Base-by-base conservation (phyloP, 23 red algal genomes). In the Porphyridium purpureum region DNA sequence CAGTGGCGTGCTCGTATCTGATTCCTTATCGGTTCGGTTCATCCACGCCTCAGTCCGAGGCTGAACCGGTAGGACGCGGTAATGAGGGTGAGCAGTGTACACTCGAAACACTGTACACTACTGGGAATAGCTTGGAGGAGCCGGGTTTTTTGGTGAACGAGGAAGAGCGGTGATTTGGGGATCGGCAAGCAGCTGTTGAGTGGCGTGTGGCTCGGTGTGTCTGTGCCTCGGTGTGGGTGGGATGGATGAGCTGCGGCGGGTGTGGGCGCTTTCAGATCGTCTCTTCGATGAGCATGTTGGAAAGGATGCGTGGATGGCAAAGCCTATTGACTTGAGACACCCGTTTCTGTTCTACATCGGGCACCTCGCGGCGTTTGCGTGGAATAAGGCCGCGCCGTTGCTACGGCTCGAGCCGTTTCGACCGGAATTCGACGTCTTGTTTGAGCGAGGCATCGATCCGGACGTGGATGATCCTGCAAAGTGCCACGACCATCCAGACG, bases 381-480 rank as follows among this genome's bases (percentile, higher is more conserved):
- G 49, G 53, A 77, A 64, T 50, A 54, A 56, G 15, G 23, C 70
- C 41, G 40, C 55, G 31, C 50, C 25, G 1, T 35, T 55, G 7
- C 15, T 26, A 11, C 29, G 23, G 6, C 28, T 35, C 6, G 31
- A 11, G 14, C 53, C 48, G 29, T 29, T 44, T 11, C 5, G 50
- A 32, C 54, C 33, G 42, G 65, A 49, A 0, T 80, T 70, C 27
- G 90, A 81, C 33, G 27, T 55, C 15, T 38, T 82, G 1, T 98
- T 86, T 59, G 29, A 55, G 27, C 70, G 80, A 22, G 90, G 90
- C 36, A 86, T 98, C 27, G 90, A 98, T 48, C 90, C 90, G 4
- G 79, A 84, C 22, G 79, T 78, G 7, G 90, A 98, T 47, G 80
- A 86, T 35, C 73, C 73, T 3, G 20, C 79, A 4, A 29, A n/a